phyloP scores from a whole-genome alignment of 2,329 filamentous ascomycete species.

The Claviceps capensis region DNA sequence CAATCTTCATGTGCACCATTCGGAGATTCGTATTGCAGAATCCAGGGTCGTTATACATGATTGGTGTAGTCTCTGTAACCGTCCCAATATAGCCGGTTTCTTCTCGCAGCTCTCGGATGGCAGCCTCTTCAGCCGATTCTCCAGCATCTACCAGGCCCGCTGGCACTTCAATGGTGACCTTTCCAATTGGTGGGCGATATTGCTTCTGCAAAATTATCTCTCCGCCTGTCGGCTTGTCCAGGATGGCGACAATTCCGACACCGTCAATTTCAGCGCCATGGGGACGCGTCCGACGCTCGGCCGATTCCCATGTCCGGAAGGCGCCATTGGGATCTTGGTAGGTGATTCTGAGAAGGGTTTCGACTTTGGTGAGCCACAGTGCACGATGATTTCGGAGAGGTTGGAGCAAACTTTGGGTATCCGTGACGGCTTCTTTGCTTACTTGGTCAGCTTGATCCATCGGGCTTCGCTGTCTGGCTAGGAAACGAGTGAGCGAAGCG shows the following conservation, averaged over 20 bases:
- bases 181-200: conserved; percentile 47
- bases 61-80: conserved; percentile 42
- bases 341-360: conserved; percentile 31
- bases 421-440: conserved; percentile 6
- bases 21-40: conserved; percentile 54
- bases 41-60: conserved; percentile 54
- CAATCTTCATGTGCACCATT: conserved; percentile 61
- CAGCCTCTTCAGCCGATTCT: conserved; percentile 47
- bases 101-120: conserved; percentile 49
- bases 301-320: conserved; percentile 55
- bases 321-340: conserved; percentile 51
- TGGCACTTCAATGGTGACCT: conserved; percentile 48
- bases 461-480: conserved; percentile 38
- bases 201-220: conserved; percentile 54
- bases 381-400: too few relatives aligned
- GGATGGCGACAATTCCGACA: conserved; percentile 58
- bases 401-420: neutral
- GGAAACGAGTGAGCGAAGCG: neutral
- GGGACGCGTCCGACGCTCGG: conserved; percentile 56
- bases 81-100: conserved; percentile 53
- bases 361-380: neutral
- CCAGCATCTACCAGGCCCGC: conserved; percentile 50
- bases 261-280: conserved; percentile 50
- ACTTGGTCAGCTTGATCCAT: conserved; percentile 49
- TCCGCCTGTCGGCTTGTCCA: conserved; percentile 39